Conservation (phyloP, 352 stramenopile genomes). For the Phytophthora agathidicida region DNA sequence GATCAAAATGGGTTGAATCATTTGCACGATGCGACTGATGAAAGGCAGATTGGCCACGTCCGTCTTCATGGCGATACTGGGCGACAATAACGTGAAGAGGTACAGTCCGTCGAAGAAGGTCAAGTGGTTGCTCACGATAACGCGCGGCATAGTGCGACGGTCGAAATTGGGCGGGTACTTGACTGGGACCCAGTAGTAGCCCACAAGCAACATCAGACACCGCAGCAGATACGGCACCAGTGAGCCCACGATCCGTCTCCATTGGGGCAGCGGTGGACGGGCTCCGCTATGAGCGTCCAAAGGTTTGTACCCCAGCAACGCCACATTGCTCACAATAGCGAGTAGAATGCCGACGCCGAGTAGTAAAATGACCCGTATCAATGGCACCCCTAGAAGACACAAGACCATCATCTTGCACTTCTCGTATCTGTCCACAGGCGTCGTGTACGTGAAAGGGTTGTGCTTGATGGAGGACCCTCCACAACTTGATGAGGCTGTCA, state of each 20-base stretch:
- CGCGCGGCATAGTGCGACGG: constrained; percentile 33
- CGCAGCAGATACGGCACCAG: constrained; percentile 52
- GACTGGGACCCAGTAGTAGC: constrained; percentile 73
- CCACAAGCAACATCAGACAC: constrained; percentile 59
- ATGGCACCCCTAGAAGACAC: constrained; percentile 60
- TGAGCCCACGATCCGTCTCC: constrained; percentile 45
- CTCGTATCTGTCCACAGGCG: constrained; percentile 63
- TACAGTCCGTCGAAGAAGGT: constrained; percentile 74
- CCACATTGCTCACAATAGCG: constrained; percentile 47
- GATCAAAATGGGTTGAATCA: constrained; percentile 71
- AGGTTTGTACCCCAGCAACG: constrained; percentile 57
- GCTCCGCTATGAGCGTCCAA: constrained; percentile 39
- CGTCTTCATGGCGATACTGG: constrained; percentile 79
- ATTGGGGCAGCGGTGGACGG: constrained; percentile 38
- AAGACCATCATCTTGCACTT: constrained; percentile 58
- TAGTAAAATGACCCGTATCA: constrained; percentile 58
- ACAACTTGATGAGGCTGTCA: constrained; percentile 30
- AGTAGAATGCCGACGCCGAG: constrained; percentile 41
- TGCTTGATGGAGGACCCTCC: constrained; percentile 10
- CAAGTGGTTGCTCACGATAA: constrained; percentile 78
- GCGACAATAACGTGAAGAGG: constrained; percentile 54
- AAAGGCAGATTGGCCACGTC: constrained; percentile 64
- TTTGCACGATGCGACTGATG: constrained; percentile 59
- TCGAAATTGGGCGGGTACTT: constrained; percentile 42
- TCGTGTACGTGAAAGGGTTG: constrained; percentile 72